These are phyloP conservation scores for Lodderomyces pseudojiufengensis DNA, from an alignment of 1,139 yeast genomes.

Conservation along the genomic window DNA sequence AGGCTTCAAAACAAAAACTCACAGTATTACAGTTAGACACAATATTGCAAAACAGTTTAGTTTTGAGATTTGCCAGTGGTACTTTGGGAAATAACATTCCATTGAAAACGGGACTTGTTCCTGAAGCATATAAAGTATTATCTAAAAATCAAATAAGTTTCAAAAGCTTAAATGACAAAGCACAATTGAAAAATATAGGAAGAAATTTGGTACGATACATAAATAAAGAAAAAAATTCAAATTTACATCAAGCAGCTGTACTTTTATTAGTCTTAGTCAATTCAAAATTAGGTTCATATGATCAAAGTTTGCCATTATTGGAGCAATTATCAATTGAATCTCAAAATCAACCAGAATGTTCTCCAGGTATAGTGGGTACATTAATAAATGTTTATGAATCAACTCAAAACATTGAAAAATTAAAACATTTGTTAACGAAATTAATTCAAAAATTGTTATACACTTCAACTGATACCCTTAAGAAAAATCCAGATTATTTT, in stretches of 20 bases:
- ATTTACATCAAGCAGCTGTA: slow-evolving; percentile 24
- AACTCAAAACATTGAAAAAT: slow-evolving; percentile 22
- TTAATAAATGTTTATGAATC: slow-evolving; percentile 47
- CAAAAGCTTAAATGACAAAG: slow-evolving; percentile 23
- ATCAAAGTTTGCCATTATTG: slow-evolving; percentile 43
- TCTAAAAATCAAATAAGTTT: slow-evolving; percentile 25
- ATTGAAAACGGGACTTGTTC: slow-evolving; percentile 25
- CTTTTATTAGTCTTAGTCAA: slow-evolving; percentile 48
- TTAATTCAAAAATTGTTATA: slow-evolving; percentile 21
- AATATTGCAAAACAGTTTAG: slow-evolving; percentile 42
- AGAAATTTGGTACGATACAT: slow-evolving; percentile 29
- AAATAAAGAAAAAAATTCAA: slow-evolving; percentile 8
- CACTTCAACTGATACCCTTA: slow-evolving; percentile 16
- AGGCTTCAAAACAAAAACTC: slow-evolving; percentile 34
- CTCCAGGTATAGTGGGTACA: slow-evolving; percentile 45
- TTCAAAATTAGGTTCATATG: slow-evolving; percentile 33
- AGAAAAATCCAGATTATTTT: slow-evolving; percentile 22
- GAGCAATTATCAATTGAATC: slow-evolving; percentile 27
- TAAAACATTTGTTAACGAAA: slow-evolving; percentile 22
- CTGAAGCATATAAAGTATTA: slow-evolving; percentile 29
- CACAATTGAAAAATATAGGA: slow-evolving; percentile 15
- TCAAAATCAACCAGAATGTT: slow-evolving; percentile 13
- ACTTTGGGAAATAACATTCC: slow-evolving; percentile 22
- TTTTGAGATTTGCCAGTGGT: slow-evolving; percentile 38
- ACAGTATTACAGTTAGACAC: slow-evolving; percentile 41